These are phyloP conservation scores for Biancaea sappan DNA, from an alignment of 306 rosid genomes.

Conservation along the genomic window DNA sequence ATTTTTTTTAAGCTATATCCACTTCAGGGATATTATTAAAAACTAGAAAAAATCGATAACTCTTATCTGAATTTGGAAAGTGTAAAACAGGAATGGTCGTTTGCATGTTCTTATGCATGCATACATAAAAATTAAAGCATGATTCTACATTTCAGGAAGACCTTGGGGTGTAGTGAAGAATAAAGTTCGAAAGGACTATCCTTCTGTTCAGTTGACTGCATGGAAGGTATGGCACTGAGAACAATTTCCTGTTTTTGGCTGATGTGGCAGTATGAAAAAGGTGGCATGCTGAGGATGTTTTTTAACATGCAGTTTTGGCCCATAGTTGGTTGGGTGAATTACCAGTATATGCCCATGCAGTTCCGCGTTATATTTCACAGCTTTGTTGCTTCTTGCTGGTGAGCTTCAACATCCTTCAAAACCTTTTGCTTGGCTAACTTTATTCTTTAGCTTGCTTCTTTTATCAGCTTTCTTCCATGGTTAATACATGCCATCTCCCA, in stretches of 20 bases:
- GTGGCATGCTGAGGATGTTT: conserved; percentile 16
- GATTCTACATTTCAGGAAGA: conserved; percentile 61
- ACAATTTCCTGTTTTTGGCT: conserved; percentile 17
- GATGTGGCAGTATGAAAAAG: background rate
- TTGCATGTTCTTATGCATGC: background rate
- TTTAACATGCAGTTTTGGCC: conserved; percentile 84
- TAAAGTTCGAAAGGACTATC: conserved; percentile 74
- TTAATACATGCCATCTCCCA: conserved; percentile 9
- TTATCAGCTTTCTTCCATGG: background rate
- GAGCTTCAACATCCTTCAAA: conserved; percentile 31
- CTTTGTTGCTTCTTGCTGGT: conserved; percentile 82
- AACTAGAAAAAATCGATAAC: background rate
- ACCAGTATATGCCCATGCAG: conserved; percentile 88
- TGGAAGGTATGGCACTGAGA: conserved; percentile 73
- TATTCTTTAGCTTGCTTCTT: background rate
- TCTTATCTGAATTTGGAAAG: background rate
- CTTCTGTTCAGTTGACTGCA: conserved; percentile 77
- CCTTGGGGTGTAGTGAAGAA: conserved; percentile 62
- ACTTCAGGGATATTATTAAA: background rate
- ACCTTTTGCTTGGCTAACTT: background rate
- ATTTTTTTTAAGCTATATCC: background rate
- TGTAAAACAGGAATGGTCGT: background rate
- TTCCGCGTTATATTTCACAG: conserved; percentile 84
- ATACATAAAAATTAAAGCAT: conserved; percentile 25
- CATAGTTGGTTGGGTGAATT: conserved; percentile 88